Evolutionary conservation across 257 asterid genomes (phyloP).

Genomic region (Verbena officinalis): DNA sequence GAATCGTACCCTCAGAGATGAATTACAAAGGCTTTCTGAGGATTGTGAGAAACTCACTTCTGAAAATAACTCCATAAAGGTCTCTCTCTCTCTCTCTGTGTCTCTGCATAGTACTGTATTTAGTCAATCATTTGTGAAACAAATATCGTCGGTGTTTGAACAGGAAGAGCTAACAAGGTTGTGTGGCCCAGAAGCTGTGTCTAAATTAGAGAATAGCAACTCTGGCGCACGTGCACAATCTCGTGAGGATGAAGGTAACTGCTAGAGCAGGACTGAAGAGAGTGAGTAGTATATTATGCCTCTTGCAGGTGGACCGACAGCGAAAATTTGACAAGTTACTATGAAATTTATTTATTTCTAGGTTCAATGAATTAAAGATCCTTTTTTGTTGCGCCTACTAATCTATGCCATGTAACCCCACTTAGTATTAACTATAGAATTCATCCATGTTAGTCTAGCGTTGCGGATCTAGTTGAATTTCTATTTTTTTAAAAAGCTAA

Average conservation of each 20-base stretch:
- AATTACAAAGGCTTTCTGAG: slow-evolving; percentile 72
- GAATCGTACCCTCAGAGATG: slow-evolving; percentile 68
- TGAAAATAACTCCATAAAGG: slow-evolving; percentile 73
- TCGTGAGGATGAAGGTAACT: slow-evolving; percentile 47
- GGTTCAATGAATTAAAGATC: slow-evolving; percentile 28
- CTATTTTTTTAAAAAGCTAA: neutral
- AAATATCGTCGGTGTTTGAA: slow-evolving; percentile 27
- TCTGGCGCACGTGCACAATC: slow-evolving; percentile 35
- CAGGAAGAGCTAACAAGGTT: slow-evolving; percentile 65
- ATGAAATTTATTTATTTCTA: slow-evolving; percentile 29
- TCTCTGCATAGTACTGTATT: neutral
- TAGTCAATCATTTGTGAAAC: neutral
- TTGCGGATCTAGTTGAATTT: neutral
- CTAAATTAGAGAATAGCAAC: slow-evolving; percentile 46
- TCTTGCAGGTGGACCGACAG: slow-evolving; percentile 17
- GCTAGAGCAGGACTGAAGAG: slow-evolving; percentile 23
- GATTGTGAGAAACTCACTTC: slow-evolving; percentile 81
- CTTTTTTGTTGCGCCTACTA: slow-evolving; percentile 32
- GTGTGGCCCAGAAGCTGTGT: slow-evolving; percentile 57
- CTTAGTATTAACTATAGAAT: slow-evolving; percentile 11
- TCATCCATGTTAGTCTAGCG: slow-evolving; percentile 9
- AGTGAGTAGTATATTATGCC: slow-evolving; percentile 24
- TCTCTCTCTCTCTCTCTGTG: slow-evolving; percentile 4
- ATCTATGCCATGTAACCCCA: slow-evolving; percentile 22
- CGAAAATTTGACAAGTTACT: slow-evolving; percentile 6